These are phyloP conservation scores for Pelargonium cotyledonis DNA, from an alignment of 441 rosid species.

Conservation along the genomic window DNA sequence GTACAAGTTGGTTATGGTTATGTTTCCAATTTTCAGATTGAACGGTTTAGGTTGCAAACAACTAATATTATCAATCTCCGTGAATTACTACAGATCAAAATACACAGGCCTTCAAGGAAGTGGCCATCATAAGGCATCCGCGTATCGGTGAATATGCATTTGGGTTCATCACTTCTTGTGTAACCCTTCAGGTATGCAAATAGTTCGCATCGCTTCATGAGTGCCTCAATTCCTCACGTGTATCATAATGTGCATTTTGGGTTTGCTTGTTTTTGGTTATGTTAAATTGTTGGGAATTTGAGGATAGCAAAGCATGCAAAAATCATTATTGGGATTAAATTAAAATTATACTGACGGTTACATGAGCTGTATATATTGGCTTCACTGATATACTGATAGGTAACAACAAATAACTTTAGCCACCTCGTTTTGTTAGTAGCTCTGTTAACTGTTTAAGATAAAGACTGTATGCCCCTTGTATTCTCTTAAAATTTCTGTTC, in stretches of 20 bases:
- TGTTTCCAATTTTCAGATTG: neutral
- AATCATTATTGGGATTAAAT: no score
- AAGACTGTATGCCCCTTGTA: no score
- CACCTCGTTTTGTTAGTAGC: no score
- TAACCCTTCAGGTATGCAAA: neutral
- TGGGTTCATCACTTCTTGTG: slow-evolving; percentile 52
- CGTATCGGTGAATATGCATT: slow-evolving; percentile 61
- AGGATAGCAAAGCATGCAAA: neutral
- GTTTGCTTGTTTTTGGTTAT: neutral
- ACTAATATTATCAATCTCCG: neutral
- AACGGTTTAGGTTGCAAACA: neutral
- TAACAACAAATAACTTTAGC: no score
- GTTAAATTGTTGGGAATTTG: neutral
- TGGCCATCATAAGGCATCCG: slow-evolving; percentile 64
- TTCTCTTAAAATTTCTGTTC: no score
- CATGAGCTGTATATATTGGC: no score
- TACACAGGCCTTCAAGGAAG: slow-evolving; percentile 65
- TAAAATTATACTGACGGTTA: no score
- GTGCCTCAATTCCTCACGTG: neutral
- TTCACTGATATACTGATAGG: no score
- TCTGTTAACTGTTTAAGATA: no score
- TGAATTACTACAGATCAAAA: slow-evolving; percentile 40
- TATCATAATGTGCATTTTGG: neutral
- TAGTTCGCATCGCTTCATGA: neutral
- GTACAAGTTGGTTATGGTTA: neutral